Percentiles rank a stretch among this genome's conserved stretches.
Evolutionary conservation across 2,329 filamentous ascomycete genomes (phyloP).

Genomic region (Talaromyces sp.): DNA sequence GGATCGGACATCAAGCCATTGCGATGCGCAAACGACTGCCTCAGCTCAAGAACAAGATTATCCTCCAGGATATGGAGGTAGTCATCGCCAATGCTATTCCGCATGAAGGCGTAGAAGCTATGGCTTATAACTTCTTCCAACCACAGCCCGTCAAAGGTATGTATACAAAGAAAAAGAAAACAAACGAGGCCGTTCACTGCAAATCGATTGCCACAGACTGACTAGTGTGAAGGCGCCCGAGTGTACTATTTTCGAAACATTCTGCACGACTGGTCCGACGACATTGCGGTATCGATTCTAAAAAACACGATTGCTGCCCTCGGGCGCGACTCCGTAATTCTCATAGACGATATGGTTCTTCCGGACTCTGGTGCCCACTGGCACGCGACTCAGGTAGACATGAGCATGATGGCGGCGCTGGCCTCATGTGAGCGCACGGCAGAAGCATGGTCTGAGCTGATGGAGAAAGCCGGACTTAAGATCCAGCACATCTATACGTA

Average conservation of each 20-base stretch:
- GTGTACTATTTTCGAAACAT: constrained; percentile 20
- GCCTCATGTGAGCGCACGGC: constrained; percentile 30
- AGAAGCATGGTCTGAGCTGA: constrained; percentile 25
- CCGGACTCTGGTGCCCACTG: constrained; percentile 27
- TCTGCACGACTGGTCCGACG: constrained; percentile 21
- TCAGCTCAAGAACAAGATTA: background rate
- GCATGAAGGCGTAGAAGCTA: constrained; percentile 1
- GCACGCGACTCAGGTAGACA: constrained; percentile 27
- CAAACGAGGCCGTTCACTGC: too few relatives aligned
- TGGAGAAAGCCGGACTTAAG: constrained; percentile 12
- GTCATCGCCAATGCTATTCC: background rate
- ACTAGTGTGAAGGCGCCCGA: background rate
- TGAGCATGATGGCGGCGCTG: constrained; percentile 33
- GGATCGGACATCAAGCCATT: constrained; percentile 4
- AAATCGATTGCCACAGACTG: background rate
- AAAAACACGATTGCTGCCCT: constrained; percentile 27
- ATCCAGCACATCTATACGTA: constrained; percentile 8
- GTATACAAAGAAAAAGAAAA: too few relatives aligned
- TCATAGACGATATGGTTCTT: constrained; percentile 42
- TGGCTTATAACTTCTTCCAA: constrained; percentile 9
- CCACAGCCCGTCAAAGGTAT: constrained; percentile 11
- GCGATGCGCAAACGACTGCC: background rate
- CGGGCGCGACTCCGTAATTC: constrained; percentile 27
- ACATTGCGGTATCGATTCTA: constrained; percentile 14
- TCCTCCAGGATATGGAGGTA: constrained; percentile 2